These are phyloP conservation scores for Aspergillus sp. DNA, from an alignment of 2,329 filamentous ascomycete species.

Conservation along the genomic window DNA sequence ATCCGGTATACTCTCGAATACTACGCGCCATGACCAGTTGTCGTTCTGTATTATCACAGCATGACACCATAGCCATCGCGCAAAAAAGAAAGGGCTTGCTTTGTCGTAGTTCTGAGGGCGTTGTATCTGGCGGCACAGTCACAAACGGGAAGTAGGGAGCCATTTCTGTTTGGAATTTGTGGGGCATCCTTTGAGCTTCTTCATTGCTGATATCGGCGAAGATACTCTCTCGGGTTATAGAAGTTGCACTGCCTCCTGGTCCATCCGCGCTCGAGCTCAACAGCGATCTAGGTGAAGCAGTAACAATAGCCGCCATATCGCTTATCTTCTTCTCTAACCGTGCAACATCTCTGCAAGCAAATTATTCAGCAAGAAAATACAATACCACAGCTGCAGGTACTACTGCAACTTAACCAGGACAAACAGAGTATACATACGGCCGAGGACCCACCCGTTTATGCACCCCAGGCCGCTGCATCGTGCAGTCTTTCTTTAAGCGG, in stretches of 20 bases:
- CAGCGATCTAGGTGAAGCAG: neutral
- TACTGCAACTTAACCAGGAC: neutral
- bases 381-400: neutral
- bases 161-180: neutral
- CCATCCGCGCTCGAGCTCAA: neutral
- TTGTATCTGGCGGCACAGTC: neutral
- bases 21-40: neutral
- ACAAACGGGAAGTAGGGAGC: neutral
- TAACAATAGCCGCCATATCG: neutral
- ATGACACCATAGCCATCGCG: neutral
- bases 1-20: neutral
- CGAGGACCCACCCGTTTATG: conserved; percentile 20
- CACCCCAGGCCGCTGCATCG: conserved; percentile 24
- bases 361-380: neutral
- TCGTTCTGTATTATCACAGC: neutral
- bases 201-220: neutral
- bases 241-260: neutral
- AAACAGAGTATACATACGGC: conserved; percentile 1
- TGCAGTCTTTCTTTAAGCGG: conserved; percentile 28
- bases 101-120: neutral
- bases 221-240: neutral
- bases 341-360: neutral
- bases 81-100: neutral
- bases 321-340: neutral
- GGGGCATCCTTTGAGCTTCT: neutral